Evolutionary conservation across 2,329 filamentous ascomycete genomes (phyloP), one percentile per base, ranked within the genome.

Genomic region (Westerdykella aurantiaca): DNA sequence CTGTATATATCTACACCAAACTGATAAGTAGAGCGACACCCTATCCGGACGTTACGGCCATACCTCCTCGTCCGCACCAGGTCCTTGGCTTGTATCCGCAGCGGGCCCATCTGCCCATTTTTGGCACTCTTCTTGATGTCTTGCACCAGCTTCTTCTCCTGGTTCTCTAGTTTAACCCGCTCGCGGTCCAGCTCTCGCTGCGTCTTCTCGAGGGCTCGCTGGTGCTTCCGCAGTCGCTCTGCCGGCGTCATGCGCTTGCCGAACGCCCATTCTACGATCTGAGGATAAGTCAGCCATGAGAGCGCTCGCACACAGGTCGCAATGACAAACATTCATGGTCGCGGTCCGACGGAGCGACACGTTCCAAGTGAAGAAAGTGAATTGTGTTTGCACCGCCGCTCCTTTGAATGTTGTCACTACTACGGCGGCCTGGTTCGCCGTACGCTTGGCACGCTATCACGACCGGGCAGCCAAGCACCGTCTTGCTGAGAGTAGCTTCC

Each of bases 121-220:
- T 98, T 95, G 43, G 93, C 93, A 61, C 87, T 95, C 74, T 95
- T 94, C 76, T 95, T 97, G 73, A 98, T 98, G 64, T 97, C 91
- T 52, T 84, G 79, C 42, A 96, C 85, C 42, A 98, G 77, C 62
- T 95, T 95, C 81, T 96, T 97, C 75, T 98, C 93, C 68, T 98
- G 93, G 64, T 95, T 95, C 74, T 98, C 93, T 25, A 98, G 77
- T 74, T 98, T 98, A 52, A 90, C 83, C 45, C 93, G 81, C 68
- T 96, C 91, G 51, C 95, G 85, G 64, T 98, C 93, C 42, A 98
- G 80, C 69, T 98, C 93, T 56, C 93, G 83, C 63, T 97, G 93
- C 10, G 93, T 95, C 75, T 96, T 95, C 71, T 98, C 93, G 52
- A 98, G 83, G 56, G 93, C 89, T 59, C 93, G 82, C 73, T 97